These are phyloP conservation scores for Tylopilus subfusipes DNA, from an alignment of 768 basidiomycete genomes.

Conservation along the genomic window DNA sequence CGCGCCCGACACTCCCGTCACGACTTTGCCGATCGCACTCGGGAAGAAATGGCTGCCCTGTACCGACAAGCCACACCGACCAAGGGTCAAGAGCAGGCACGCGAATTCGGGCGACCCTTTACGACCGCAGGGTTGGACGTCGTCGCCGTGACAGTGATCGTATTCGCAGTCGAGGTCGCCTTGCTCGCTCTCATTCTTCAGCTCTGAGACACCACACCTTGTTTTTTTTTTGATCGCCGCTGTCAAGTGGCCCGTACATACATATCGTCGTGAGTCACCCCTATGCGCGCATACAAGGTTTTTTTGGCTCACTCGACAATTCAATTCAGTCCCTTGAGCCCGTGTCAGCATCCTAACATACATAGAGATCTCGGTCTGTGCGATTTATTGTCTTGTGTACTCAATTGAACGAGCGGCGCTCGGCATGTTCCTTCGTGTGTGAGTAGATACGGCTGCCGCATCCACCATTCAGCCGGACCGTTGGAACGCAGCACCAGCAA, in stretches of 20 bases:
- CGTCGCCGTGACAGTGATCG: slow-evolving; percentile 50
- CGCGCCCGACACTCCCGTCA: slow-evolving; percentile 66
- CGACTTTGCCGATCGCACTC: slow-evolving; percentile 68
- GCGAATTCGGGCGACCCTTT: slow-evolving; percentile 75
- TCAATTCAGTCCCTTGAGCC: background rate
- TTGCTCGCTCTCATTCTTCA: slow-evolving; percentile 60
- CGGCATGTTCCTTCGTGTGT: background rate
- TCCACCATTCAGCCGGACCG: background rate
- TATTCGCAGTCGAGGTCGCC: slow-evolving; percentile 60
- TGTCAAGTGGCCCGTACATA: slow-evolving; percentile 12
- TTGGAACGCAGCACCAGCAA: background rate
- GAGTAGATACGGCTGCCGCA: no score
- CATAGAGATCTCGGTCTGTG: slow-evolving; percentile 5
- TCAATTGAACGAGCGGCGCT: slow-evolving; percentile 11
- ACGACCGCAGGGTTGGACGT: slow-evolving; percentile 78
- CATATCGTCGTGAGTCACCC: slow-evolving; percentile 6
- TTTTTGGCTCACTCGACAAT: no score
- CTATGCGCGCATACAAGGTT: background rate
- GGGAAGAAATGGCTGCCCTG: slow-evolving; percentile 27
- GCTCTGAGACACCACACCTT: slow-evolving; percentile 2
- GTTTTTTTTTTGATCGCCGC: slow-evolving; percentile 7
- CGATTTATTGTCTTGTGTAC: slow-evolving; percentile 13
- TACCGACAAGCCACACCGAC: slow-evolving; percentile 46
- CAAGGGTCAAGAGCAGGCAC: slow-evolving; percentile 55
- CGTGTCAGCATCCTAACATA: background rate